Evolutionary conservation across 441 rosid species (phyloP).

Genomic region (Brassica balearica): DNA sequence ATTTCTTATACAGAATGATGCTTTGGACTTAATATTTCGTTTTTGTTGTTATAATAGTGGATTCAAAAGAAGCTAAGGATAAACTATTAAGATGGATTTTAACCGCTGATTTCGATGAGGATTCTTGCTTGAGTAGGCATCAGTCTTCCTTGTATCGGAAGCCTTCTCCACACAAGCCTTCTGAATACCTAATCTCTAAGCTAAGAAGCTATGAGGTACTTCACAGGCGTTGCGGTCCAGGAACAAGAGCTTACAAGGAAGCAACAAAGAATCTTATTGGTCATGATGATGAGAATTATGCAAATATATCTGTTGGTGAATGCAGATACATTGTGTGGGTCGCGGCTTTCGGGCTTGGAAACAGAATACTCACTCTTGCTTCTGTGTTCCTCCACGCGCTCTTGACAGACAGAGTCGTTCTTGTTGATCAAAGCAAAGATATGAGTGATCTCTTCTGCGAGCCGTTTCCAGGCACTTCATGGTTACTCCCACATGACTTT

Average conservation of each 20-base stretch:
- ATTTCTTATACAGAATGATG: not conserved
- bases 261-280: constrained; percentile 55
- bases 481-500: constrained; percentile 69
- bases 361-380: constrained; percentile 61
- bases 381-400: constrained; percentile 75
- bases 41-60: not conserved
- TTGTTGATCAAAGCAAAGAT: constrained; percentile 48
- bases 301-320: constrained; percentile 15
- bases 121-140: constrained; percentile 66
- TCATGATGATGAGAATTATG: constrained; percentile 46
- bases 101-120: constrained; percentile 59
- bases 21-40: not conserved
- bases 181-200: constrained; percentile 57
- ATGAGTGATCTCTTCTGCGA: constrained; percentile 51
- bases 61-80: constrained; percentile 39
- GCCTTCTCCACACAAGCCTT: constrained; percentile 52
- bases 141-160: constrained; percentile 57
- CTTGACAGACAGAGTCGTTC: constrained; percentile 47
- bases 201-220: not conserved
- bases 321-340: constrained; percentile 56
- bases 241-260: constrained; percentile 51
- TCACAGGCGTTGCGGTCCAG: not conserved
- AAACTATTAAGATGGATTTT: constrained; percentile 72
- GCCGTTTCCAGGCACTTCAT: constrained; percentile 66
- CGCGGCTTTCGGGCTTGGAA: constrained; percentile 67